phyloP scores from a whole-genome alignment of 2,329 filamentous ascomycete genomes.

The Trichoderma atroviride region DNA sequence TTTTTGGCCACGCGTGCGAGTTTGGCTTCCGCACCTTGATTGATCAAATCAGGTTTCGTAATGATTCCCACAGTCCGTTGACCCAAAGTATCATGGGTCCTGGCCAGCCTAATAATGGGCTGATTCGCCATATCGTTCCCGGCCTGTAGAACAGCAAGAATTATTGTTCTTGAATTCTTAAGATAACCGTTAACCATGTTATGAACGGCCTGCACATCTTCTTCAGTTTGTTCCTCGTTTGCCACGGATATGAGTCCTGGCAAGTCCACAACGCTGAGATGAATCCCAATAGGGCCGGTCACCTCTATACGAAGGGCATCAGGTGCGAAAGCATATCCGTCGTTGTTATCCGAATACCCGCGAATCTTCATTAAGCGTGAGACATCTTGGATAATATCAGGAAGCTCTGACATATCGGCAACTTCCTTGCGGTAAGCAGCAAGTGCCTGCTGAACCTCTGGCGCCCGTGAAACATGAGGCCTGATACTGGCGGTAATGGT shows the following conservation, averaged over 20 bases:
- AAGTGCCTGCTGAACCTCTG: neutral
- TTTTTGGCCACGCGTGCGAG: neutral
- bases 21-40: neutral
- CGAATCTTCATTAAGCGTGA: slow-evolving; percentile 1
- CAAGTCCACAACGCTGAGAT: slow-evolving; percentile 17
- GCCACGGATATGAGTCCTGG: slow-evolving; percentile 4
- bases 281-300: neutral
- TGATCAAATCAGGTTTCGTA: slow-evolving; percentile 13
- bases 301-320: slow-evolving; percentile 15
- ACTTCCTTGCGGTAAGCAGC: neutral
- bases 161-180: slow-evolving; percentile 2
- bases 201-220: neutral
- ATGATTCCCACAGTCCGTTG: slow-evolving; percentile 2
- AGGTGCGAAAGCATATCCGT: neutral
- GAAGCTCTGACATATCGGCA: neutral
- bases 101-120: neutral
- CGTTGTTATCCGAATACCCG: neutral
- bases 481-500: neutral
- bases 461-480: neutral
- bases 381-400: neutral
- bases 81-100: neutral
- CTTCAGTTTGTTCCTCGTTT: neutral
- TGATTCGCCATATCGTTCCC: slow-evolving; percentile 3
- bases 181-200: neutral
- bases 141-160: neutral